Conservation (phyloP, 148 eudicot genomes). For the Simmondsia chinensis region DNA sequence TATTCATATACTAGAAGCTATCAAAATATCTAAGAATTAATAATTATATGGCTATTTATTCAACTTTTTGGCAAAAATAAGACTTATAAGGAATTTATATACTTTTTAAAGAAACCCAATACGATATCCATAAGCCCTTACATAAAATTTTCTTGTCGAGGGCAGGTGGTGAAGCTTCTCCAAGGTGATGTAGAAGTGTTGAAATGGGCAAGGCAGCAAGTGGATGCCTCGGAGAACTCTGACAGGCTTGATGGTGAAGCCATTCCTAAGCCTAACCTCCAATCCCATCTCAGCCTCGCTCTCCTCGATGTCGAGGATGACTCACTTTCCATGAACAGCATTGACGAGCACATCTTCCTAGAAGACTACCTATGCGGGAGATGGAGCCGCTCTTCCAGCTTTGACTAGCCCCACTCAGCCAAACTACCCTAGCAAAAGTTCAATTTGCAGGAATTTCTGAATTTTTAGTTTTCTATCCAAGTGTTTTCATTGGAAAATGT, state of each 20-base stretch:
- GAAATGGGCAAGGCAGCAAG: constrained; percentile 71
- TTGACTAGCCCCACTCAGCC: constrained; percentile 68
- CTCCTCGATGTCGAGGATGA: constrained; percentile 77
- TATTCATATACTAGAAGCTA: no score
- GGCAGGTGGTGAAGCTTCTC: constrained; percentile 75
- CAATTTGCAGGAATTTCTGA: no score
- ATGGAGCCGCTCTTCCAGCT: constrained; percentile 89
- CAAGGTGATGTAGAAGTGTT: constrained; percentile 53
- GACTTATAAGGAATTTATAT: no score
- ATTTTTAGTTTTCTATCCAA: no score
- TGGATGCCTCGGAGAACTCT: constrained; percentile 28
- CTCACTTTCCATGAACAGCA: constrained; percentile 65
- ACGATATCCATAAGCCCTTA: no score
- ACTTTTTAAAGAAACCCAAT: no score
- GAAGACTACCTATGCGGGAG: constrained; percentile 87
- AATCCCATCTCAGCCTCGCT: constrained; percentile 78
- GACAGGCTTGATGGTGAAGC: constrained; percentile 43
- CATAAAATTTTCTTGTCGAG: background rate
- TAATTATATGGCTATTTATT: no score
- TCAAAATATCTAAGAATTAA: no score
- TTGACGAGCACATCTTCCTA: constrained; percentile 59
- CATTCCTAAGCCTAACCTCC: constrained; percentile 47
- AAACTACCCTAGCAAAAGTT: no score
- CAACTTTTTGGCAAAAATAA: no score
- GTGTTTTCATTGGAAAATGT: no score